Evolutionary conservation across 305 asterid species (phyloP).

Genomic region (Solanum hybrid): DNA sequence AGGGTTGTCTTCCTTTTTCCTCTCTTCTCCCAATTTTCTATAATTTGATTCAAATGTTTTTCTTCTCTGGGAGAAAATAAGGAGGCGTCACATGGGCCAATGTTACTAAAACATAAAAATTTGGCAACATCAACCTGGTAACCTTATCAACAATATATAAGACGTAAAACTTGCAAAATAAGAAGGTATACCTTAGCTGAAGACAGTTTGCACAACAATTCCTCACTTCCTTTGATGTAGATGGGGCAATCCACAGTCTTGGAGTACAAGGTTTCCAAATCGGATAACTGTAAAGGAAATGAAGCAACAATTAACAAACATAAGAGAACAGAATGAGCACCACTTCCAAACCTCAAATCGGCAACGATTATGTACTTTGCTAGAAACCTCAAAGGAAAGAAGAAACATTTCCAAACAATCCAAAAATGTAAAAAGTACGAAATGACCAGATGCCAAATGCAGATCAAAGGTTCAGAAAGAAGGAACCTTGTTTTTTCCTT

Average conservation of each 20-base stretch:
- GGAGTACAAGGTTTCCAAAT: slow-evolving; percentile 48
- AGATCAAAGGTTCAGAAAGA: background rate
- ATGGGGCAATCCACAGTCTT: slow-evolving; percentile 55
- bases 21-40: background rate
- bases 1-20: background rate
- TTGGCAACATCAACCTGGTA: background rate
- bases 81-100: background rate
- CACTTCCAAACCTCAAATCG: background rate
- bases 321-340: background rate
- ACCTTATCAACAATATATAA: background rate
- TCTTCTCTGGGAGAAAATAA: background rate
- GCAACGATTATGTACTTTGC: background rate
- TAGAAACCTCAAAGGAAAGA: slow-evolving; percentile 1
- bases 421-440: background rate
- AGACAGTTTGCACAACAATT: slow-evolving; percentile 53
- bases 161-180: background rate
- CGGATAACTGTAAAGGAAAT: slow-evolving; percentile 48
- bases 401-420: background rate
- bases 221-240: slow-evolving; percentile 47
- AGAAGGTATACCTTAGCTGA: slow-evolving; percentile 53
- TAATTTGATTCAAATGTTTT: background rate
- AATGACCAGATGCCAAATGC: background rate
- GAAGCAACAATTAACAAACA: background rate
- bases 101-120: background rate
- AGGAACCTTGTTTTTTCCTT: background rate